Evolutionary conservation across 805 yeast genomes (phyloP), one percentile per base, ranked within the genome.

Genomic region (Cyberlindnera bimundalis): DNA sequence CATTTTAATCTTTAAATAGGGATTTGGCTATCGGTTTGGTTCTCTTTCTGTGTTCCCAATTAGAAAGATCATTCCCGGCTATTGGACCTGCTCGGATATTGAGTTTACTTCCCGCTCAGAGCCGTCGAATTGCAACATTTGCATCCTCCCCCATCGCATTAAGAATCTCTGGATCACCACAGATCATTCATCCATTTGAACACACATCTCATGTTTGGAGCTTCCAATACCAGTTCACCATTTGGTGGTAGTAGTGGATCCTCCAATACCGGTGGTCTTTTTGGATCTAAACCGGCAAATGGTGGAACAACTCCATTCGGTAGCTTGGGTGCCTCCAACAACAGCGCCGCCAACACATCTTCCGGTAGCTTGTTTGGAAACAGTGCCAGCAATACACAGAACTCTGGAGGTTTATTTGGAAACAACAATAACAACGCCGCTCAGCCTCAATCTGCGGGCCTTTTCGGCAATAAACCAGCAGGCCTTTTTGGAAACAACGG

Each of bases 401-500:
- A 37, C 6, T 18, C 48, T 15, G 43, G 44, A n/a, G 50, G 52
- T 3, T 37, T 50, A 2, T 50, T 47, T 35, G 52, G 43, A 24
- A 34, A 40, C 35, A 34, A 18, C 28, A 25, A 26, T 27, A 13
- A 20, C 32, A 41, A 38, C 24, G 6, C 24, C 10, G 24, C 24
- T 19, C 25, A 11, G 23, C 19, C 29, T 8, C 13, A 39, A 16
- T 24, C 50, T 5, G 46, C 50, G 17, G 49, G 50, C n/a, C 33
- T 41, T 3, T 48, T 48, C 29, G 50, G 55, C 2, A 48, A 33
- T 27, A 39, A 42, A 10, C 23, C 20, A 11, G 37, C 14, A 28
- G 53, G 55, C 2, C 38, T 52, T 3, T 53, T 51, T 42, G 55
- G 48, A 17, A 39, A 29, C 27, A 32, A n/a, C n/a, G n/a, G n/a